Conservation (phyloP, 179 eudicot species). For the Silene noctiflora region DNA sequence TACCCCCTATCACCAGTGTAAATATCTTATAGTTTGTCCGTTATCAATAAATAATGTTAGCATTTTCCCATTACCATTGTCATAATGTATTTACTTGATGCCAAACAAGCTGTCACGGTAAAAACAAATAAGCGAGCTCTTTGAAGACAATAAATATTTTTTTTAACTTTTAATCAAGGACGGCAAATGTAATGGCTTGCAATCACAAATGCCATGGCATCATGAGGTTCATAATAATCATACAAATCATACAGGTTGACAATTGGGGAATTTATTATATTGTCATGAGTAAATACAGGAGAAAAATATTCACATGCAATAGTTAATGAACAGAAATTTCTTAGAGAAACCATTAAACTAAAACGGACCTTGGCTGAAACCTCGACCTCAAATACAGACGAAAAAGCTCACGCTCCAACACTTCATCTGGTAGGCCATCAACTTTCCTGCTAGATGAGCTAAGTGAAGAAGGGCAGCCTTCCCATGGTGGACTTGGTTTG, state of each 20-base stretch:
- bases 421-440: constrained; percentile 27
- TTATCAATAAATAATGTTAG: no score
- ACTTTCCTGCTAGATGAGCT: constrained; percentile 28
- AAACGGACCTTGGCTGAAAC: constrained; percentile 45
- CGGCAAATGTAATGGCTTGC: no score
- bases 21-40: no score
- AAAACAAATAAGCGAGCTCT: no score
- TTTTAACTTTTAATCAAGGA: no score
- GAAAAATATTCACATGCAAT: background rate
- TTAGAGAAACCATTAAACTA: background rate
- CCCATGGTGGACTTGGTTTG: constrained; percentile 57
- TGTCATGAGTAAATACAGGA: background rate
- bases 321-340: background rate
- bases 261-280: background rate
- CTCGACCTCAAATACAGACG: constrained; percentile 37
- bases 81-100: no score
- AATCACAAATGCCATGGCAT: no score
- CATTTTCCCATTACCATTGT: no score
- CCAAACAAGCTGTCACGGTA: no score
- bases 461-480: constrained; percentile 30
- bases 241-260: no score
- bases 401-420: constrained; percentile 51
- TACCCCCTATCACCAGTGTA: no score
- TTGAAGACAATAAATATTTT: no score
- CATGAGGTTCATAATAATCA: background rate